These are phyloP conservation scores for Lonicera japonica DNA, from an alignment of 129 eudicot genomes.

Conservation along the genomic window DNA sequence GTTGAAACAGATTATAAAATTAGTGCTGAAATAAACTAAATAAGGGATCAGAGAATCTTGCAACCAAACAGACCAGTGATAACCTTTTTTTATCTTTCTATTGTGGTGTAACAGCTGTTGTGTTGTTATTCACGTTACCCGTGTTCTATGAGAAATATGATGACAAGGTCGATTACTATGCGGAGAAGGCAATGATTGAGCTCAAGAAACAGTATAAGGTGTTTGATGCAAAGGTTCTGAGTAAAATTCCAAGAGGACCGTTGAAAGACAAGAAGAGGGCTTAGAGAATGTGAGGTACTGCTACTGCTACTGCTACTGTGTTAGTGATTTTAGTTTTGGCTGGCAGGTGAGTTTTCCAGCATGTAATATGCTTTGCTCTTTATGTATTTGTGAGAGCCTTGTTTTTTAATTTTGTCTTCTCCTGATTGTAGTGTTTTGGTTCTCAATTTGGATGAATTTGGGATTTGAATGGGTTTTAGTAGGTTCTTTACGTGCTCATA, in stretches of 20 bases:
- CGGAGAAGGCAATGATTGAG: conserved; percentile 56
- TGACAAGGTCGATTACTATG: conserved; percentile 55
- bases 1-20: no score
- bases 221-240: conserved; percentile 55
- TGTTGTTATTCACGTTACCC: conserved; percentile 71
- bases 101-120: conserved; percentile 56
- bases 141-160: conserved; percentile 86
- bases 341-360: background rate
- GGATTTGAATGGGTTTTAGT: no score
- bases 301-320: background rate
- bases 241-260: conserved; percentile 67
- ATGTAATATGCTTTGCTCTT: background rate
- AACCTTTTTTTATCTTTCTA: no score
- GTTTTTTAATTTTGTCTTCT: background rate
- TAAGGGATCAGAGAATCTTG: no score
- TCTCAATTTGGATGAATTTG: background rate
- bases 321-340: conserved; percentile 10
- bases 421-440: background rate
- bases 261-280: conserved; percentile 56
- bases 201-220: conserved; percentile 71
- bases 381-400: conserved; percentile 3
- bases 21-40: no score
- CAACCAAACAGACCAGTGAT: no score
- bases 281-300: conserved; percentile 14
- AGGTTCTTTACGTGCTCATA: no score